These are phyloP conservation scores for Ramalina intermedia DNA, from an alignment of 495 filamentous ascomycete genomes.

Conservation along the genomic window DNA sequence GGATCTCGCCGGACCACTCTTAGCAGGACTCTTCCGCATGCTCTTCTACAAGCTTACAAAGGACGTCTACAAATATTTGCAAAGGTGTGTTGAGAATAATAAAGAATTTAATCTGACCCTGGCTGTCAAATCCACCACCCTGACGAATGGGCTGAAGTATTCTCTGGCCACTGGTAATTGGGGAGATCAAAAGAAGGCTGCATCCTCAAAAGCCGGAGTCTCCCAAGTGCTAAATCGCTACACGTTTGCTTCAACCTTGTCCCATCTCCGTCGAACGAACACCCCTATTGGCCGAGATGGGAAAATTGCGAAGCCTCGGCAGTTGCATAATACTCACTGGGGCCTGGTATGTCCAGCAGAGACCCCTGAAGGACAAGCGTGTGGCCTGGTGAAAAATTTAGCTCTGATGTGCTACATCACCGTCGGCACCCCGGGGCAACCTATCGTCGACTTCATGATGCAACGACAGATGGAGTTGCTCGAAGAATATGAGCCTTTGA, in stretches of 20 bases:
- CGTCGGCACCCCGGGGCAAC: slow-evolving; percentile 76
- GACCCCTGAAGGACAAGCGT: slow-evolving; percentile 96
- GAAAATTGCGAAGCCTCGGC: slow-evolving; percentile 94
- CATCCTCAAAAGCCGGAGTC: slow-evolving; percentile 83
- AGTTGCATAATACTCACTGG: slow-evolving; percentile 98
- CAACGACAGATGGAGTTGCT: slow-evolving; percentile 87
- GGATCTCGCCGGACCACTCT: slow-evolving; percentile 83
- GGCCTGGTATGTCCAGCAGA: slow-evolving; percentile 94
- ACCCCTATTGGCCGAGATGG: slow-evolving; percentile 95
- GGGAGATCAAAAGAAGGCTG: slow-evolving; percentile 98
- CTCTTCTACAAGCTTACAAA: slow-evolving; percentile 76
- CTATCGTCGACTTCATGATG: slow-evolving; percentile 89
- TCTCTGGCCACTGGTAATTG: slow-evolving; percentile 98
- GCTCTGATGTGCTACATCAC: slow-evolving; percentile 97
- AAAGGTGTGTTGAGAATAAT: slow-evolving; percentile 77
- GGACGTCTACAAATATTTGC: slow-evolving; percentile 79
- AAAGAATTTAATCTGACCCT: slow-evolving; percentile 78
- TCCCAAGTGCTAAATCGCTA: slow-evolving; percentile 97
- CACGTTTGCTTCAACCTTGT: slow-evolving; percentile 89
- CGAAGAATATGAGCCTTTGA: slow-evolving; percentile 85
- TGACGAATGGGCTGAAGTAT: slow-evolving; percentile 90
- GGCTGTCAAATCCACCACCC: slow-evolving; percentile 76
- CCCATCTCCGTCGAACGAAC: slow-evolving; percentile 91
- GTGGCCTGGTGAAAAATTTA: slow-evolving; percentile 95
- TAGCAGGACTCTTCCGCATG: slow-evolving; percentile 82